Percentiles rank a stretch among this genome's conserved stretches.
Conservation (phyloP, 2,329 filamentous ascomycete genomes). For the Coniochaeta sp. region DNA sequence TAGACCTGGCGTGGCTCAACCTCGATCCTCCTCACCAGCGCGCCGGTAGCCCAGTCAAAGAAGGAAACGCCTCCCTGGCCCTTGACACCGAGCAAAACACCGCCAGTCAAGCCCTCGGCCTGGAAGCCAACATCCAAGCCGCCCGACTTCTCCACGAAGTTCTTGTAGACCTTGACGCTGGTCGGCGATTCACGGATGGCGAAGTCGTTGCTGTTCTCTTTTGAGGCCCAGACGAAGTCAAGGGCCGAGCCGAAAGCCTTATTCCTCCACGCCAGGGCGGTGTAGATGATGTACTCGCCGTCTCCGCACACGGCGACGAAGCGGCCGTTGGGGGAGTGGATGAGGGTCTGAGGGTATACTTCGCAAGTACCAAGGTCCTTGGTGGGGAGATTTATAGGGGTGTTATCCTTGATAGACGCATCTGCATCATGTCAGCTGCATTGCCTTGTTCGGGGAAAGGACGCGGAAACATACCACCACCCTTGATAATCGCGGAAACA, state of each 20-base stretch:
- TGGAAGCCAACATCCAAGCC: slow-evolving; percentile 93
- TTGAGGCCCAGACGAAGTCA: slow-evolving; percentile 95
- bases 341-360: slow-evolving; percentile 89
- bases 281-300: slow-evolving; percentile 98
- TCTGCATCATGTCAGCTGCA: slow-evolving; percentile 39
- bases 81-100: slow-evolving; percentile 86
- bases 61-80: slow-evolving; percentile 92
- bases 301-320: slow-evolving; percentile 88
- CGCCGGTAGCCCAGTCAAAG: slow-evolving; percentile 92
- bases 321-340: slow-evolving; percentile 88
- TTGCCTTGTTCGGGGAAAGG: neutral
- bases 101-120: slow-evolving; percentile 83
- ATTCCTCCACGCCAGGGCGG: slow-evolving; percentile 90
- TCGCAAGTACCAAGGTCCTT: slow-evolving; percentile 97
- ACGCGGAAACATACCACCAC: slow-evolving; percentile 47
- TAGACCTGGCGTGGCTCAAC: slow-evolving; percentile 75
- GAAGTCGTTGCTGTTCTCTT: slow-evolving; percentile 97
- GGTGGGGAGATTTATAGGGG: slow-evolving; percentile 75
- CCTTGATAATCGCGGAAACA: slow-evolving; percentile 90
- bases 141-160: slow-evolving; percentile 86
- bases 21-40: slow-evolving; percentile 87
- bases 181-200: slow-evolving; percentile 92
- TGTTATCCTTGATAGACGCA: slow-evolving; percentile 76
- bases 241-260: slow-evolving; percentile 94
- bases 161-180: slow-evolving; percentile 95